phyloP scores from a whole-genome alignment of 2,329 filamentous ascomycete genomes.

The Diaporthe sp. region DNA sequence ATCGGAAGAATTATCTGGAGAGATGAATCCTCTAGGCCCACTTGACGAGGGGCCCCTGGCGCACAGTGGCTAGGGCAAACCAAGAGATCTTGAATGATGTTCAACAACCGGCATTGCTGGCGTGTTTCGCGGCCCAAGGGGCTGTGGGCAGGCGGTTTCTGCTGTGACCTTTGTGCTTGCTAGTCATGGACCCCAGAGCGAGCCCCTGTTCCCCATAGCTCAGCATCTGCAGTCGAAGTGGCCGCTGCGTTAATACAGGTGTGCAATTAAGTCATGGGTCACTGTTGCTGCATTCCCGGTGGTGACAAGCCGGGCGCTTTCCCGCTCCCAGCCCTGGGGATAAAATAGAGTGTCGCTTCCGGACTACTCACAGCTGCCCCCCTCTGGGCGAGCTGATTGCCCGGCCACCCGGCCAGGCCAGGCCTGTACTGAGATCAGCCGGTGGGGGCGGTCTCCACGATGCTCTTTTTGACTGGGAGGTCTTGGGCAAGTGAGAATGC shows the following conservation, averaged over 20 bases:
- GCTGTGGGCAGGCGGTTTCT: conserved; percentile 18
- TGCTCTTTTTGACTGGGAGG: neutral
- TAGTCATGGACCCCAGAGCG: conserved; percentile 24
- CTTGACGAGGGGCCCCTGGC: conserved; percentile 31
- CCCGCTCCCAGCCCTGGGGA: neutral
- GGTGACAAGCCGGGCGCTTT: conserved; percentile 21
- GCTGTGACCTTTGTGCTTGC: conserved; percentile 18
- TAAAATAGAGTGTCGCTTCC: conserved; percentile 9
- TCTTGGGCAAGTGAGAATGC: neutral
- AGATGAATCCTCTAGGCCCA: conserved; percentile 34
- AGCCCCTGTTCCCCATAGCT: conserved; percentile 13
- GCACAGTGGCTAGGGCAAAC: conserved; percentile 36
- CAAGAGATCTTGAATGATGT: conserved; percentile 32
- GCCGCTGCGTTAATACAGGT: conserved; percentile 8
- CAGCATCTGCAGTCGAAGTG: conserved; percentile 23
- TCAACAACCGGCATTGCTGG: conserved; percentile 35
- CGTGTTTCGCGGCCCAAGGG: conserved; percentile 37
- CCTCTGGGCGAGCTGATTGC: conserved; percentile 1
- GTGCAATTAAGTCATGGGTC: conserved; percentile 9
- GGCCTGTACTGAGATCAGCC: conserved; percentile 2
- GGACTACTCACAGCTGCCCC: neutral
- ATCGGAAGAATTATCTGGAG: conserved; percentile 41
- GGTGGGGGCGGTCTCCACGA: conserved; percentile 5
- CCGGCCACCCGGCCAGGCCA: conserved; percentile 6
- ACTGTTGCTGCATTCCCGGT: conserved; percentile 14